These are phyloP conservation scores for Tetrahymena borealis DNA, from an alignment of 73 alveolate species.

Conservation along the genomic window DNA sequence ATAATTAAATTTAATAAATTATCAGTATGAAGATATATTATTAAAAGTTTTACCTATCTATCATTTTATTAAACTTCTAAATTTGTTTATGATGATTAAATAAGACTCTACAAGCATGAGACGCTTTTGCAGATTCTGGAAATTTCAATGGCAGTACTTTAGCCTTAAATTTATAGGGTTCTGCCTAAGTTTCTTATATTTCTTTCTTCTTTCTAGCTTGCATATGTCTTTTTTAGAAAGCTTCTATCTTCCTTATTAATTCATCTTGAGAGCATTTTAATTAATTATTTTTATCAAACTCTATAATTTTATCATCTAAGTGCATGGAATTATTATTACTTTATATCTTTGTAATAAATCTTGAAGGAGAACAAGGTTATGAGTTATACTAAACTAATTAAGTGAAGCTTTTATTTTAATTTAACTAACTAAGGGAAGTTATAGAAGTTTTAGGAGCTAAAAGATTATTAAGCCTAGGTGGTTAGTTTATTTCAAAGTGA, in stretches of 20 bases:
- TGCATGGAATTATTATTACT: background rate
- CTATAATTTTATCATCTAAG: background rate
- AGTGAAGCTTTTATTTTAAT: background rate
- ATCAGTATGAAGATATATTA: background rate
- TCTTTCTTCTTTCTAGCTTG: background rate
- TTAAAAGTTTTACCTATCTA: background rate
- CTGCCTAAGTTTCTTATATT: background rate
- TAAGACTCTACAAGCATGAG: background rate
- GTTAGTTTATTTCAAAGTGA: background rate
- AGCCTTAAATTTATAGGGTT: background rate
- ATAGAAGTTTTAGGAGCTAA: background rate
- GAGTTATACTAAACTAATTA: background rate
- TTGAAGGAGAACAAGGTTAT: background rate
- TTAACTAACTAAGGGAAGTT: background rate
- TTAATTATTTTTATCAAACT: background rate
- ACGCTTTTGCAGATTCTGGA: background rate
- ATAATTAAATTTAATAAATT: background rate
- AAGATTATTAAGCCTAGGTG: background rate
- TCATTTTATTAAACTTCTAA: background rate
- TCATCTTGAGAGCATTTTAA: background rate
- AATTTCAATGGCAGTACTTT: background rate
- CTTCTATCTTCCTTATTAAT: background rate
- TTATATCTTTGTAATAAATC: background rate
- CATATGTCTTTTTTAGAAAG: background rate
- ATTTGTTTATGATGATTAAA: background rate